Conservation (phyloP, 176 grass and related monocot genomes). For the Oryza punctata region DNA sequence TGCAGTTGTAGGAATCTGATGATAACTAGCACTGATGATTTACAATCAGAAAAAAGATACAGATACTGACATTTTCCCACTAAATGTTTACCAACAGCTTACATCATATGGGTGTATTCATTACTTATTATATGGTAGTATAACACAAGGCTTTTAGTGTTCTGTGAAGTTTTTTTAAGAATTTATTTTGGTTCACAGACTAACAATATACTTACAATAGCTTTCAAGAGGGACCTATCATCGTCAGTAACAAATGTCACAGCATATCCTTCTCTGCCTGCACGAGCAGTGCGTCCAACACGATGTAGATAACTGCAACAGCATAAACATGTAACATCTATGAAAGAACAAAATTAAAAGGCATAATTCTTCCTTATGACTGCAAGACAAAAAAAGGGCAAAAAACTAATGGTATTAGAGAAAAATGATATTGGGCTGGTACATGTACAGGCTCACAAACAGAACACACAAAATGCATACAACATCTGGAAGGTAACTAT, state of each 20-base stretch:
- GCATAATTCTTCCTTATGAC: background rate
- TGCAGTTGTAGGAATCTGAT: background rate
- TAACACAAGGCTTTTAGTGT: background rate
- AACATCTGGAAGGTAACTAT: background rate
- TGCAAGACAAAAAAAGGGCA: background rate
- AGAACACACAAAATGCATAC: background rate
- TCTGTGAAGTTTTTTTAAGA: background rate
- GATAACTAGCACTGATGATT: background rate
- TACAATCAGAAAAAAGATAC: background rate
- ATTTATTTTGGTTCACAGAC: background rate
- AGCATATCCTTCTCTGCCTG: slow-evolving; percentile 91
- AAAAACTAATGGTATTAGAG: background rate
- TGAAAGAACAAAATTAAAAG: slow-evolving; percentile 7
- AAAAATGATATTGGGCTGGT: background rate
- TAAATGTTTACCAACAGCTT: background rate
- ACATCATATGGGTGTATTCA: background rate
- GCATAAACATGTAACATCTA: background rate
- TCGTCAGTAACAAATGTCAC: slow-evolving; percentile 98
- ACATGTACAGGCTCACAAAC: background rate
- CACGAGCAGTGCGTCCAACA: slow-evolving; percentile 88
- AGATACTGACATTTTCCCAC: background rate
- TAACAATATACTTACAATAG: slow-evolving; percentile 67
- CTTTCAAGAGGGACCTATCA: slow-evolving; percentile 92
- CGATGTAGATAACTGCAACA: slow-evolving; percentile 86
- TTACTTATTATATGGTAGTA: background rate